Base-by-base conservation (phyloP, 306 rosid genomes). In the Carpinus viminea region DNA sequence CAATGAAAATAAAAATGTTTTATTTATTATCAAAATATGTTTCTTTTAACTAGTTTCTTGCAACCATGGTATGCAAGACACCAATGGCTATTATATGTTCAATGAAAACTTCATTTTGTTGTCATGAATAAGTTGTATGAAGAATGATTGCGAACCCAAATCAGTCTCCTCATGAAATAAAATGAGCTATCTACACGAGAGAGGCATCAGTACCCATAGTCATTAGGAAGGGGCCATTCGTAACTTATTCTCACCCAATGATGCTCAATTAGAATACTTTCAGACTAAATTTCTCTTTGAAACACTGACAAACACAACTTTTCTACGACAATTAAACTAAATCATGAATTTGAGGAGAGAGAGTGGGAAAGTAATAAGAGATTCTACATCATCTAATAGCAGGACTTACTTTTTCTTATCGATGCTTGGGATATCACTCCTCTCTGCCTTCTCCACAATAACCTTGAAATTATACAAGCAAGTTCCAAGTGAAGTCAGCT, bases 391-490 rank as follows among this genome's bases (percentile, higher is more conserved):
- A 61, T 41, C 13, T 34, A 68, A 12, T n/a, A 3, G 18, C n/a
- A 38, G 51, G 51, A 68, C 93, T 92, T 86, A 94, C 98, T 93
- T 93, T 84, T 93, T 93, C 93, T 93, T 94, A 79, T 92, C 97
- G 79, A 92, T 92, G 83, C 91, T 85, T 74, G 97, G 97, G 80
- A 94, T 90, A 77, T 93, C 98, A 89, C 97, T 91, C 87, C 90
- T 90, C 83, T 93, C 98, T n/a, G 93, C 96, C 84, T 89, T 93
- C 88, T 93, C 98, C 84, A 93, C 98, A 69, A 93, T 93, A 84
- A 93, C 98, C 98, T 93, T 72, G 62, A 88, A 81, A 72, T 74
- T 26, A 66, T 41, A 51, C 28, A 54, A 77, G 36, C 72, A 89
- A 21, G 18, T 47, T 79, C 72, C 31, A 48, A 82, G 72, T 77